Evolutionary conservation across 2,329 filamentous ascomycete species (phyloP), one percentile per base, ranked within the genome.

Genomic region (Teratosphaeria zuluensis): DNA sequence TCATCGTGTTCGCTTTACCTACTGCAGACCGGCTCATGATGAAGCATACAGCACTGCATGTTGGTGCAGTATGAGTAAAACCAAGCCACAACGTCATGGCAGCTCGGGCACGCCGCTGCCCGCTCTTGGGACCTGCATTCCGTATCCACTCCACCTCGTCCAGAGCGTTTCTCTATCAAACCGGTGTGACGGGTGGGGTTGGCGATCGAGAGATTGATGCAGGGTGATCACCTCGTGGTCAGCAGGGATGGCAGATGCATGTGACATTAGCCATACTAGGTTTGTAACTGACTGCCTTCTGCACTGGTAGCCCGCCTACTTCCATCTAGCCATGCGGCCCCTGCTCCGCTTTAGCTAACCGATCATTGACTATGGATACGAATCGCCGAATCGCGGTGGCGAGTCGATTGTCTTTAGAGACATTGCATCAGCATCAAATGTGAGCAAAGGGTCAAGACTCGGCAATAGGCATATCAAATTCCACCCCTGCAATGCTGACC

Each of bases 191-290:
- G 24, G 28, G 1, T 9, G 31, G 12, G 31, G 4, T 1, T 53
- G n/a, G 7, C 12, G 31, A 14, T 31, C 52, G 14, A 52, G 30
- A 28, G 21, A 11, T 14, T 21, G 14, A 30, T 24, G 24, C 28
- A 52, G 42, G 48, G 24, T 16, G 53, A 42, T 55, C 33, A 24
- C 31, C 56, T 53, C 48, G 56, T 57, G 56, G 56, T 19, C 51
- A 24, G 48, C 51, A 57, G 48, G 55, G 55, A 57, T 53, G 32
- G 11, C 14, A 30, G 14, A 24, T 31, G 38, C 28, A 31, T 30
- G 52, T 28, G 52, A 12, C 24, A 8, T 31, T 19, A 31, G 52
- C 52, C 52, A 16, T 12, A 28, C 24, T 53, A 35, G 53, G 21
- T 35, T 28, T 21, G 8, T n/a, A 46, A 28, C 24, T n/a, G 16